Conservation (phyloP, 192 early-diverging fungal species). For the Nowakowskiella sp. region DNA sequence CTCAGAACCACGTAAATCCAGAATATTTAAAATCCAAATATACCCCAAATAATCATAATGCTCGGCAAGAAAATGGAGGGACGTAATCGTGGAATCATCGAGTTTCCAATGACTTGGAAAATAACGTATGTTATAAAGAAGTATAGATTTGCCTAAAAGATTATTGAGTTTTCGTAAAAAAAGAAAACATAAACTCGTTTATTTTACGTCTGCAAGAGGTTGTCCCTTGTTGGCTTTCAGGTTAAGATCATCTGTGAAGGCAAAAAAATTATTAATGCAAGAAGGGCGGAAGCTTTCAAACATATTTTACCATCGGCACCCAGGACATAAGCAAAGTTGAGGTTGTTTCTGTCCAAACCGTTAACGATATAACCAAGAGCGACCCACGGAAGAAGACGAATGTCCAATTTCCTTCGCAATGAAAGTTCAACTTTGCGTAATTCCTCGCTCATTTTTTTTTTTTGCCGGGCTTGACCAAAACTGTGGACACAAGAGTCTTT, state of each 20-base stretch:
- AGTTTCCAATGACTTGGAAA: background rate
- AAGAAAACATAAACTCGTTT: background rate
- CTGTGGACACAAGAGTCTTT: too few relatives aligned
- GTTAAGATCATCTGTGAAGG: background rate
- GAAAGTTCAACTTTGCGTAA: too few relatives aligned
- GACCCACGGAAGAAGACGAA: background rate
- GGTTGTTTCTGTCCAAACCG: background rate
- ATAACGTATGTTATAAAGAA: background rate
- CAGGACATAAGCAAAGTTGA: background rate
- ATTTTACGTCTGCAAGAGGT: background rate
- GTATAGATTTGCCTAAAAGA: background rate
- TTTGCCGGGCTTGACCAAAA: too few relatives aligned
- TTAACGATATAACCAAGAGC: background rate
- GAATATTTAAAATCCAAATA: background rate
- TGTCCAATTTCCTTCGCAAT: background rate
- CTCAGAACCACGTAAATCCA: background rate
- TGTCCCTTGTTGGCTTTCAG: background rate
- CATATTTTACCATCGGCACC: background rate
- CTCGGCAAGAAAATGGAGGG: background rate
- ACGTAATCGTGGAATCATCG: background rate
- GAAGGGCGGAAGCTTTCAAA: too few relatives aligned
- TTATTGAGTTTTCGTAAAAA: too few relatives aligned
- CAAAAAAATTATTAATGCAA: too few relatives aligned
- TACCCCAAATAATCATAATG: background rate
- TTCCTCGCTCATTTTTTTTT: too few relatives aligned